Evolutionary conservation across 140 eudicot genomes (phyloP), one percentile per base, ranked within the genome.

Genomic region (Bidens hawaiensis): DNA sequence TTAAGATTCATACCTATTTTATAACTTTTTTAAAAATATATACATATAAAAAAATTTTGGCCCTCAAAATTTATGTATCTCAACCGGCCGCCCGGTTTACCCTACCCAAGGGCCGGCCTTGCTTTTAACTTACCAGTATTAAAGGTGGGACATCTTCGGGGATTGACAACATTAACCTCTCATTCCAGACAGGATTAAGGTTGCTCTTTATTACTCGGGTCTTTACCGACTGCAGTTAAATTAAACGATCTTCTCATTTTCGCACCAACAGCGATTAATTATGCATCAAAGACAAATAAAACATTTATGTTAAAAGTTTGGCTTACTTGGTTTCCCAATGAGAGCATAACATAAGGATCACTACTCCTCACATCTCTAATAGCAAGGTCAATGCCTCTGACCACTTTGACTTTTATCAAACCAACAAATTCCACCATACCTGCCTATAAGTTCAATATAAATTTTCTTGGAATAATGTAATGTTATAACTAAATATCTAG

Each of bases 391-490:
- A 81, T 88, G 69, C 99, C 99, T 85, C 77, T 76, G 43, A 93
- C 94, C 63, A 93, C 90, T 59, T 85, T 91, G 55, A 87, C 96
- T 54, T 87, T 84, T 52, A 91, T 87, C 78, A 91, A 62, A 15
- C 99, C 99, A 56, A 93, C 83, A 75, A 93, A 93, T 81, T 93
- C 99, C 21, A 93, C 85, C 99, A 93, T 93, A 58, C 99, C 99
- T 78, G 94, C 96, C 99, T 93, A 79, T 66, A 72, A 43, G 47
- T 45, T 55, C 38, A 26, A 6, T 12, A 19, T 1, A 36, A 4
- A 18, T 30, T 33, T 30, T 40, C n/a, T 27, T 18, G 68, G 17
- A 60, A 54, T 48, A 24, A 25, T 30, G n/a, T n/a, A n/a, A n/a
- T n/a, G n/a, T n/a, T n/a, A n/a, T n/a, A n/a, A n/a, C n/a, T n/a